These are phyloP conservation scores for Hylodesmum podocarpum DNA, from an alignment of 306 rosid species.

Conservation along the genomic window DNA sequence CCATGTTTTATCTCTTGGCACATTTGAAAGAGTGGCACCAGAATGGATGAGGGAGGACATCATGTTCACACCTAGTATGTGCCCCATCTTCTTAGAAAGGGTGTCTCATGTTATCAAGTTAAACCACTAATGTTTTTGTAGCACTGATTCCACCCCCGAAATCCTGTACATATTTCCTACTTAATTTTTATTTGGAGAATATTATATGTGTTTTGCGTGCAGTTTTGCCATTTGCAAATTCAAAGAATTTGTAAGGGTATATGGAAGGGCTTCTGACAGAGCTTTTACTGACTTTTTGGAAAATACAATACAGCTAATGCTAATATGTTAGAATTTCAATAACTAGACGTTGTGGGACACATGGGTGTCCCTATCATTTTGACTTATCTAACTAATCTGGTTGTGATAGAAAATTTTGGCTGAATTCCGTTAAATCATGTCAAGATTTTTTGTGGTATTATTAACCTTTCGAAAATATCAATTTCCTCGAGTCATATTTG, in stretches of 20 bases:
- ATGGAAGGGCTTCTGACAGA: not conserved
- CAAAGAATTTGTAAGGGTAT: not conserved
- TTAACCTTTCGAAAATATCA: not conserved
- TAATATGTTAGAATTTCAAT: not conserved
- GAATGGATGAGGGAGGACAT: slow-evolving; percentile 89
- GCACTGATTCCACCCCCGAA: not conserved
- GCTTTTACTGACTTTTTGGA: not conserved
- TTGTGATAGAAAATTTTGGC: too few relatives aligned
- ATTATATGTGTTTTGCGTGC: not conserved
- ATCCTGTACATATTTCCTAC: slow-evolving; percentile 2
- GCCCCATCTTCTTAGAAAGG: slow-evolving; percentile 72
- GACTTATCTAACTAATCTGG: not conserved
- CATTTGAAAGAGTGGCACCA: slow-evolving; percentile 81
- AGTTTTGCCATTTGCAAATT: not conserved
- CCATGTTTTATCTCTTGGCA: slow-evolving; percentile 60
- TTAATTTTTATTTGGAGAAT: not conserved
- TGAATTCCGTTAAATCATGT: too few relatives aligned
- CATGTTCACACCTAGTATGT: slow-evolving; percentile 79
- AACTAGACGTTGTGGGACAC: not conserved
- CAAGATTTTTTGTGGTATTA: not conserved
- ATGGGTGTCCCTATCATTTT: not conserved
- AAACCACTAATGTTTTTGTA: slow-evolving; percentile 12
- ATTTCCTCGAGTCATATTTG: not conserved
- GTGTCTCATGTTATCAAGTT: slow-evolving; percentile 64
- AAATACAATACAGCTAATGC: not conserved